phyloP scores from a whole-genome alignment of 331 rosid species.

The Acacia pycnantha region DNA sequence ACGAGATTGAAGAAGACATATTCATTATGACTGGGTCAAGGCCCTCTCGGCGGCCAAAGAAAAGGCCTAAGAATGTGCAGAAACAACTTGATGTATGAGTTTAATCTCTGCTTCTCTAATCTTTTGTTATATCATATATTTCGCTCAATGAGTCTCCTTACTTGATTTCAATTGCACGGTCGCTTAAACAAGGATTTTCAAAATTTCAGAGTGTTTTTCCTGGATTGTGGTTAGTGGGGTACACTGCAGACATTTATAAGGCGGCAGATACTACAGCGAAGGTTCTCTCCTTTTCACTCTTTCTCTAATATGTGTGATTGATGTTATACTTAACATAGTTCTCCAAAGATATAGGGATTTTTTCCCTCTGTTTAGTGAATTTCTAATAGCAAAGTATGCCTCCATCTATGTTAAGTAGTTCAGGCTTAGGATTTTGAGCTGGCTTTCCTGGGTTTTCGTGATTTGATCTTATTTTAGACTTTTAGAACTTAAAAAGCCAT shows the following conservation, averaged over 20 bases:
- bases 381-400: background rate
- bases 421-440: background rate
- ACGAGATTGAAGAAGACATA: constrained; percentile 93
- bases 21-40: constrained; percentile 91
- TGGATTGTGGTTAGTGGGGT: constrained; percentile 90
- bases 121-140: background rate
- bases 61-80: constrained; percentile 87
- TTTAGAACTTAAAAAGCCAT: background rate
- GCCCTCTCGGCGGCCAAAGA: constrained; percentile 84
- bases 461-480: background rate
- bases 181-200: background rate
- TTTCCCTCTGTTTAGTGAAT: constrained; percentile 1
- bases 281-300: constrained; percentile 37
- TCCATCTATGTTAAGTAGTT: background rate
- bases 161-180: background rate
- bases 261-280: constrained; percentile 64
- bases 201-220: constrained; percentile 70
- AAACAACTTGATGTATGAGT: constrained; percentile 84
- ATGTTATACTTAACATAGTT: background rate
- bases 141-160: too few species aligned
- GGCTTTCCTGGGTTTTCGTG: background rate
- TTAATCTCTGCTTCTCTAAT: background rate
- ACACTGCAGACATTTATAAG: constrained; percentile 66
- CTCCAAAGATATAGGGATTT: background rate
- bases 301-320: background rate